Base-by-base conservation (phyloP, 179 eudicot species). In the Gypsophila paniculata region DNA sequence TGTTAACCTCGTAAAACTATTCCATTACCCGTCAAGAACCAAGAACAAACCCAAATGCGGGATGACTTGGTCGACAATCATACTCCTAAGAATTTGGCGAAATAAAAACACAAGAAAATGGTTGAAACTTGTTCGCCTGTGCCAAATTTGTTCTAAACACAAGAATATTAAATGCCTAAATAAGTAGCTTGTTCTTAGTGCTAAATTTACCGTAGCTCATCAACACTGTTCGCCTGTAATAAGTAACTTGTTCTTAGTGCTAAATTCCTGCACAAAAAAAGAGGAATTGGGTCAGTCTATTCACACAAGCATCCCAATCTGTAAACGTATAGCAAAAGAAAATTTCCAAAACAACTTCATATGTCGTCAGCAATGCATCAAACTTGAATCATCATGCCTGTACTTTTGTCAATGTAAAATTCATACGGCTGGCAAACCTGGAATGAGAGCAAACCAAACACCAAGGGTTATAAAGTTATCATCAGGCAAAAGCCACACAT, bases 391-490 rank as follows among this genome's bases (percentile, higher is more conserved):
- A 68, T 77, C 76, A 91, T 75, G 77, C 97, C 91, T 21, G 78
- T 65, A 15, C 80, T 88, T 63, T 86, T 93, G 46, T 86, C 94
- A 72, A 83, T 84, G 86, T 85, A 85, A 80, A 96, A 96, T 76
- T 96, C 99, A 78, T 87, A 89, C 77, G 89, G 96, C 88, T 96
- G 91, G 77, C 99, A 96, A 72, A 96, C 99, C 99, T 96, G 87
- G 72, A 79, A 70, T 13, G 5, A 53, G 13, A 68, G 53, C 73
- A 77, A 25, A 75, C 32, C 36, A 74, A 62, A 36, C 38, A 38
- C 21, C 22, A 65, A n/a, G 29, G 12, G 21, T 46, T 63, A 18
- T 53, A 34, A n/a, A 11, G 18, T 39, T 15, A 67, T 39, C 59
- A 32, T n/a, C 74, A 38, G 22, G 29, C 17, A 18, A 25, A 12